Percentiles rank a stretch among this genome's conserved stretches.
Conservation (phyloP, 495 filamentous ascomycete genomes). For the Neurospora sp. region DNA sequence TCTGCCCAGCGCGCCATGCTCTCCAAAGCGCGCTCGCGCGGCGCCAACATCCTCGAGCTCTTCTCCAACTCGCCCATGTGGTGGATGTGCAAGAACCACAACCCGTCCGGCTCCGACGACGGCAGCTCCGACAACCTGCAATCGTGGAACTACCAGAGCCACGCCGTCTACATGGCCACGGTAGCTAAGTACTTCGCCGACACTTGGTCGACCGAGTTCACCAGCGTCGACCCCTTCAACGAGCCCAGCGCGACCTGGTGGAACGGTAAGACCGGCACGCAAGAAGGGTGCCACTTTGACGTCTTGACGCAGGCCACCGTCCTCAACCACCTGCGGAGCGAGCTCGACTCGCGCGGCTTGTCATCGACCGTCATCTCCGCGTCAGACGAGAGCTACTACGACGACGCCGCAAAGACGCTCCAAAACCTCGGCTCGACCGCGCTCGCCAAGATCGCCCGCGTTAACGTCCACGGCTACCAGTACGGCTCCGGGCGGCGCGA, state of each 20-base stretch:
- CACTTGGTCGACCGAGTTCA: constrained; percentile 25
- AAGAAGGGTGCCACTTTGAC: constrained; percentile 28
- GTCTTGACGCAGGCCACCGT: constrained; percentile 18
- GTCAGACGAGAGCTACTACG: constrained; percentile 24
- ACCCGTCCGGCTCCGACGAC: constrained; percentile 24
- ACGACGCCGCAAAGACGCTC: constrained; percentile 22
- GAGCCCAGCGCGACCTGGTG: constrained; percentile 29
- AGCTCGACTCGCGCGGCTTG: constrained; percentile 21
- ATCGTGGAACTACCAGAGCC: constrained; percentile 26
- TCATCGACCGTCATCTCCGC: constrained; percentile 17
- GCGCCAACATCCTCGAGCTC: constrained; percentile 27
- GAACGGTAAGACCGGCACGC: constrained; percentile 25
- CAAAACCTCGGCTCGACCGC: constrained; percentile 16
- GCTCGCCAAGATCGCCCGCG: constrained; percentile 13
- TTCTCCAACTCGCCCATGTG: constrained; percentile 34
- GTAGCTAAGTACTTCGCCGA: constrained; percentile 27
- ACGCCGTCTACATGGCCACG: constrained; percentile 30
- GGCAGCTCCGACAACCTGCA: constrained; percentile 25
- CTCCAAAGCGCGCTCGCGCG: constrained; percentile 19
- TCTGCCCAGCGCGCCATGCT: constrained; percentile 25
- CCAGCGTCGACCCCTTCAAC: constrained; percentile 29
- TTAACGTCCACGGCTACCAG: constrained; percentile 34
- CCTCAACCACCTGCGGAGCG: constrained; percentile 12
- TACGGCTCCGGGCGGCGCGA: constrained; percentile 20
- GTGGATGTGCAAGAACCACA: constrained; percentile 33